These are phyloP conservation scores for Verticillium dahliae DNA, from an alignment of 2,329 filamentous ascomycete genomes.

Conservation along the genomic window DNA sequence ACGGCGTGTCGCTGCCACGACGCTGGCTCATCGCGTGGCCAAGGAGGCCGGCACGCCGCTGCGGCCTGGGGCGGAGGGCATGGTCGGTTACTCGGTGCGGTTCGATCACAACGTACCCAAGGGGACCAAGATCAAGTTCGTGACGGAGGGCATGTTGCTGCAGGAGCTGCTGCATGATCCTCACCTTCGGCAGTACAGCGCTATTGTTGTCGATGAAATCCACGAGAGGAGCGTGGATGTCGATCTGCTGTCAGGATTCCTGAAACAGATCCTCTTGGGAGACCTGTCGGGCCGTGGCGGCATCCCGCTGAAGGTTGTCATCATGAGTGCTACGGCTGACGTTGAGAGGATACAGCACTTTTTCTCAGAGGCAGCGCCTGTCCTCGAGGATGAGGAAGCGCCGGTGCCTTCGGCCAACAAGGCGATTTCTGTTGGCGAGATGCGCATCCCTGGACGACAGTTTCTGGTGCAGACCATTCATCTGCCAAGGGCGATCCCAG, in stretches of 20 bases:
- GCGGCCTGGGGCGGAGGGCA: slow-evolving; percentile 24
- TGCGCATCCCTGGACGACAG: slow-evolving; percentile 77
- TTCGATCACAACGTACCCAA: slow-evolving; percentile 85
- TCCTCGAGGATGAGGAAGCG: not conserved
- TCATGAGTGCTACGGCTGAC: slow-evolving; percentile 97
- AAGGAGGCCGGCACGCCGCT: slow-evolving; percentile 61
- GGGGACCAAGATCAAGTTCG: slow-evolving; percentile 81
- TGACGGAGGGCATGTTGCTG: slow-evolving; percentile 93
- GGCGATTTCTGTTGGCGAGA: slow-evolving; percentile 29
- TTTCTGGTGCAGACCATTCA: slow-evolving; percentile 78
- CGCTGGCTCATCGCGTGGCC: slow-evolving; percentile 79
- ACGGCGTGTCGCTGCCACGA: slow-evolving; percentile 86
- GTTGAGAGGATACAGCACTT: slow-evolving; percentile 72
- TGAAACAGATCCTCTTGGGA: slow-evolving; percentile 67
- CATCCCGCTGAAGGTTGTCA: slow-evolving; percentile 74
- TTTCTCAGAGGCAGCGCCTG: slow-evolving; percentile 42
- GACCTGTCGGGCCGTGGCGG: slow-evolving; percentile 61
- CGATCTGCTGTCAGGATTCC: slow-evolving; percentile 81
- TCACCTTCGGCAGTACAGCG: slow-evolving; percentile 76
- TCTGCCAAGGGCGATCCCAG: slow-evolving; percentile 64
- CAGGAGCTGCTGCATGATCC: slow-evolving; percentile 90
- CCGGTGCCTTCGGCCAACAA: not conserved
- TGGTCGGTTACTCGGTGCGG: slow-evolving; percentile 87
- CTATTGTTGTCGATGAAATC: slow-evolving; percentile 89
- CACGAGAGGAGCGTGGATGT: slow-evolving; percentile 95